Evolutionary conservation across 2,329 filamentous ascomycete species (phyloP), one percentile per base, ranked within the genome.

Genomic region (Pseudogymnoascus sp.): DNA sequence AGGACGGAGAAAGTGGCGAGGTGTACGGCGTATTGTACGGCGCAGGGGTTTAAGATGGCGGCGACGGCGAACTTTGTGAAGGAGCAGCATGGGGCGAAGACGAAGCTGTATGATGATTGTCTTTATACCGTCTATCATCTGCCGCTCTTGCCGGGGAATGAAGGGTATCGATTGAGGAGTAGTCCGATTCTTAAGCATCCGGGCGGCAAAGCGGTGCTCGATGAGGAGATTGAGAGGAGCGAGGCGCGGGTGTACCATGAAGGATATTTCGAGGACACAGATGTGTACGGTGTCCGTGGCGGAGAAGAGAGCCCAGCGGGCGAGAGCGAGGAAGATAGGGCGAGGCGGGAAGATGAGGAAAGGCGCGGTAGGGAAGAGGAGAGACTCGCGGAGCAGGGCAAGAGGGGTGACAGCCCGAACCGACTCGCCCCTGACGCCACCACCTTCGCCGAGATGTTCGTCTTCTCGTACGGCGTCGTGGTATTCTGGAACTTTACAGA

Each of bases 401-500:
- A 76, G 40, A 76, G 79, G 67, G 78, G 78, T 46, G 70, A 79
- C 64, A 80, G 81, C 71, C 77, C 83, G 23, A 81, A 83, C 73
- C 82, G 84, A 29, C 81, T 91, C 23, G 84, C 84, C 0, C 83
- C 89, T 5, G 86, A 91, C 72, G 85, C 88, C 37, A 87, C 93
- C 71, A 83, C 87, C 63, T 91, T 96, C 72, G 93, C 91, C 44
- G 95, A 99, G 77, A 91, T 97, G 85, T 97, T 96, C 73, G 88
- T 99, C 70, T 97, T 96, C 75, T 93, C 90, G 15, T 99, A 99
- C 72, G 95, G 95, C 19, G 93, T 99, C 0, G 93, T 95, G 0
- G 95, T 99, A 4, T 96, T 99, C 74, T 99, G 95, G 95, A 99
- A 99, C 75, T 97, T 99, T 70, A 93, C 91, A 10, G 93, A 96